These are phyloP conservation scores for Pulicaria dysenterica DNA, from an alignment of 129 eudicot species.

Conservation along the genomic window DNA sequence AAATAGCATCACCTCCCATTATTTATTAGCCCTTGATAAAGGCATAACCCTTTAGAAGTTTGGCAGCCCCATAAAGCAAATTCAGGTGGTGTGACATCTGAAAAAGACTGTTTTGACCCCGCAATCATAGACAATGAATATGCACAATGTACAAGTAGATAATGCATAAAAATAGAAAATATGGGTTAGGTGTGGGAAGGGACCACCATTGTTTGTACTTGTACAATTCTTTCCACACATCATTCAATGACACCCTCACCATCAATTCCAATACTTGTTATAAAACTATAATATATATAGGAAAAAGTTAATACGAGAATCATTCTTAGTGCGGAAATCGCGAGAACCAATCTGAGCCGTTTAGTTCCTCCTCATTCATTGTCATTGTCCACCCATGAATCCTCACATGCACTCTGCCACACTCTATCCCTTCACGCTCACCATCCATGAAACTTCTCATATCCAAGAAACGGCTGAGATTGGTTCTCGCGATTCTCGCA, in stretches of 20 bases:
- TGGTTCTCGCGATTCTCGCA: no score
- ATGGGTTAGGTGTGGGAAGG: conserved; percentile 36
- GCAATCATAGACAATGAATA: conserved; percentile 14
- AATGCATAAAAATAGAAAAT: conserved; percentile 22
- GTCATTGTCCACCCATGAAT: no score
- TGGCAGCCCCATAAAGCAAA: conserved; percentile 38
- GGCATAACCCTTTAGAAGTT: conserved; percentile 37
- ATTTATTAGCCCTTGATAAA: conserved; percentile 19
- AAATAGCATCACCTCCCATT: neutral
- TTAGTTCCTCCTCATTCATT: no score
- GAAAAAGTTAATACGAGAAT: no score
- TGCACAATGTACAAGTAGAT: conserved; percentile 21
- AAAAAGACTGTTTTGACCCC: conserved; percentile 33
- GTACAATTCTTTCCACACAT: conserved; percentile 56
- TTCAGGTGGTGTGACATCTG: conserved; percentile 41
- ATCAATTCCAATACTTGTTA: conserved; percentile 23
- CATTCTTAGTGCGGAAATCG: no score
- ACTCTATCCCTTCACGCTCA: no score
- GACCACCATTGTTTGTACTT: conserved; percentile 56
- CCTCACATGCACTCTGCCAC: no score
- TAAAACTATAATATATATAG: neutral
- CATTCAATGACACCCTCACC: conserved; percentile 42
- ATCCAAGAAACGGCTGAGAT: no score
- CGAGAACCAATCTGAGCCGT: no score
- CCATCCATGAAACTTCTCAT: no score